Evolutionary conservation across 1,284 basidiomycete genomes (phyloP), one percentile per base, ranked within the genome.

Genomic region (Somion occarium): DNA sequence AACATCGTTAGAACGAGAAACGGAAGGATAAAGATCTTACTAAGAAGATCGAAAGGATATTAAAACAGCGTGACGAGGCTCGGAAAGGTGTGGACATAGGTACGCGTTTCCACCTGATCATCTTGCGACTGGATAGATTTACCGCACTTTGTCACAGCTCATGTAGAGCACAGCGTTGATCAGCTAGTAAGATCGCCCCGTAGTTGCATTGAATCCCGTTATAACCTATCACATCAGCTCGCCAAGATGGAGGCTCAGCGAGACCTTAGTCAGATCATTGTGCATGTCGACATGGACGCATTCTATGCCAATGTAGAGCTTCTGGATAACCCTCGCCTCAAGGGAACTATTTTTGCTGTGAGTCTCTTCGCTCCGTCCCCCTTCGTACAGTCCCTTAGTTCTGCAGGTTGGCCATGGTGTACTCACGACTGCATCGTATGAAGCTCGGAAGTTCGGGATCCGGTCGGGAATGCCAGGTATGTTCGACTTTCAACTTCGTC

Each of bases 241-340:
- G 71, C 74, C 37, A 83, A 88, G 53, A 74, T 97, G 4, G 93
- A 98, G 66, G 70, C 75, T 0, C 74, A 80, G 45, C 75, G 95
- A 39, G 93, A 98, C 62, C 70, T 98, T 27, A 80, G 78, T 2
- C 88, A 96, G 64, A 77, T 72, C 24, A 92, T 98, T 56, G 87
- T 94, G 7, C 92, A 96, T 60, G 82, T 92, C 41, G 92, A 93
- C 60, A 85, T 90, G 82, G 90, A 93, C 60, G 89, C 90, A 53
- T 85, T 85, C 66, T 84, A 75, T 51, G 82, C 82, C 56, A 87
- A 76, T 49, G 88, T 91, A 1, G 89, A 91, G 67, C 73, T 94
- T 1, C 79, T 94, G 38, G 74, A 88, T 48, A 78, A 95, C 61
- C 93, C 94, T 1, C 71, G 75, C 12, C 75, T 98, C 1, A 76